Evolutionary conservation across 1,139 yeast species (phyloP).

Genomic region (Zygosaccharomyces sapae): DNA sequence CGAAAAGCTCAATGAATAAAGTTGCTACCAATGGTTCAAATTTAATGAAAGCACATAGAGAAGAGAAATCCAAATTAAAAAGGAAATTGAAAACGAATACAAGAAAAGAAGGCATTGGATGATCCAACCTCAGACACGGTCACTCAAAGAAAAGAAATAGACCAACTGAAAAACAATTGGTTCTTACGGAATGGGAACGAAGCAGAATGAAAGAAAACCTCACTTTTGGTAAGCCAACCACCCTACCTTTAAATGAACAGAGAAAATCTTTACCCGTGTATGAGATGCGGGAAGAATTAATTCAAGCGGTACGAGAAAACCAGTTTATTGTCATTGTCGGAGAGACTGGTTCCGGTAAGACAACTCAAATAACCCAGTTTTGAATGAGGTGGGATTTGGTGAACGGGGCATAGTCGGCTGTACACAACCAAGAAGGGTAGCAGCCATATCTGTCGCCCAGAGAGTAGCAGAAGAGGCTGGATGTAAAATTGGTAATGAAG

Average conservation of each 20-base stretch:
- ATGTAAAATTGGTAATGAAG: constrained; percentile 64
- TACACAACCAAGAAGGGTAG: constrained; percentile 94
- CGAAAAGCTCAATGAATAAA: constrained; percentile 73
- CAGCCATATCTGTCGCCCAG: constrained; percentile 89
- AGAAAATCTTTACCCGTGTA: constrained; percentile 75
- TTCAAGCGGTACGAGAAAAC: constrained; percentile 58
- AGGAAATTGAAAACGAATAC: constrained; percentile 41
- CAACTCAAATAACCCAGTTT: constrained; percentile 90
- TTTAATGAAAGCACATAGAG: constrained; percentile 62
- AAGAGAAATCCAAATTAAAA: constrained; percentile 50
- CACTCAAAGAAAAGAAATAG: constrained; percentile 17
- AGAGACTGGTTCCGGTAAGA: constrained; percentile 96
- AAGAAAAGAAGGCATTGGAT: constrained; percentile 32
- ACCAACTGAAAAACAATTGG: constrained; percentile 31
- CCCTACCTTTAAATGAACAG: constrained; percentile 54
- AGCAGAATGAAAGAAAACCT: constrained; percentile 40
- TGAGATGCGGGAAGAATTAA: constrained; percentile 54
- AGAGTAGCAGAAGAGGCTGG: constrained; percentile 89
- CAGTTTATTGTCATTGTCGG: constrained; percentile 89
- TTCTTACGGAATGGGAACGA: constrained; percentile 49
- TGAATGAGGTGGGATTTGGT: constrained; percentile 78
- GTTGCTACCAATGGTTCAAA: constrained; percentile 77
- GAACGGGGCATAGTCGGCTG: constrained; percentile 65
- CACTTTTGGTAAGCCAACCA: constrained; percentile 55
- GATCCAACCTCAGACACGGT: constrained; percentile 42